These are phyloP conservation scores for Cytidiella melzeri DNA, from an alignment of 768 basidiomycete genomes.

Conservation along the genomic window DNA sequence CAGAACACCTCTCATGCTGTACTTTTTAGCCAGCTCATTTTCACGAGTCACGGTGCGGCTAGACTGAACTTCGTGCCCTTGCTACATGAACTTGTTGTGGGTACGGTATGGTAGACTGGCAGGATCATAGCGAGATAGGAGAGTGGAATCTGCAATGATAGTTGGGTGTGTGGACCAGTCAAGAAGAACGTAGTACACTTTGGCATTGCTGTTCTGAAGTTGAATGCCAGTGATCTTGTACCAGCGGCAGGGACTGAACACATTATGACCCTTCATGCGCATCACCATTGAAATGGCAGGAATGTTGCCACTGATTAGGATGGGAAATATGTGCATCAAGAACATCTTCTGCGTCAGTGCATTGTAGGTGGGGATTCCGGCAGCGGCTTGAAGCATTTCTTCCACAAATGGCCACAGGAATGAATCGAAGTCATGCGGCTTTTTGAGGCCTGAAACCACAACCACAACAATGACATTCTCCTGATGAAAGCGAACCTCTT, in stretches of 20 bases:
- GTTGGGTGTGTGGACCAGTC: constrained; percentile 8
- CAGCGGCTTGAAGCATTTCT: constrained; percentile 19
- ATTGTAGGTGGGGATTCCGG: constrained; percentile 19
- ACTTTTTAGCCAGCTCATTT: constrained; percentile 14
- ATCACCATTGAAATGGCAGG: constrained; percentile 22
- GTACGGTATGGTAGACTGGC: constrained; percentile 13
- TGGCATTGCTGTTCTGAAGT: not conserved
- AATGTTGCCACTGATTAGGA: constrained; percentile 23
- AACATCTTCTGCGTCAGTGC: constrained; percentile 9
- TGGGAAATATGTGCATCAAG: constrained; percentile 18
- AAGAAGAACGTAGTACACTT: constrained; percentile 16
- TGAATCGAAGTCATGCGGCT: constrained; percentile 21
- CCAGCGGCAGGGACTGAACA: constrained; percentile 17
- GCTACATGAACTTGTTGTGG: constrained; percentile 11
- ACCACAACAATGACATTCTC: constrained; percentile 16
- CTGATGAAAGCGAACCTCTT: constrained; percentile 15
- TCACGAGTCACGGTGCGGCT: constrained; percentile 2
- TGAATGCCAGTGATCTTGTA: constrained; percentile 22
- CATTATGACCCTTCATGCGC: constrained; percentile 26
- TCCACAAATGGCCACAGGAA: constrained; percentile 22
- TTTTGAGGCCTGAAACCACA: constrained; percentile 19
- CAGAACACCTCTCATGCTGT: constrained; percentile 22
- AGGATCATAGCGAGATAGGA: constrained; percentile 7
- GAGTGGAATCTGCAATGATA: not conserved
- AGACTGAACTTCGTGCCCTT: constrained; percentile 10